phyloP scores from a whole-genome alignment of 2,329 filamentous ascomycete species.

The Tolypocladium tundrense region DNA sequence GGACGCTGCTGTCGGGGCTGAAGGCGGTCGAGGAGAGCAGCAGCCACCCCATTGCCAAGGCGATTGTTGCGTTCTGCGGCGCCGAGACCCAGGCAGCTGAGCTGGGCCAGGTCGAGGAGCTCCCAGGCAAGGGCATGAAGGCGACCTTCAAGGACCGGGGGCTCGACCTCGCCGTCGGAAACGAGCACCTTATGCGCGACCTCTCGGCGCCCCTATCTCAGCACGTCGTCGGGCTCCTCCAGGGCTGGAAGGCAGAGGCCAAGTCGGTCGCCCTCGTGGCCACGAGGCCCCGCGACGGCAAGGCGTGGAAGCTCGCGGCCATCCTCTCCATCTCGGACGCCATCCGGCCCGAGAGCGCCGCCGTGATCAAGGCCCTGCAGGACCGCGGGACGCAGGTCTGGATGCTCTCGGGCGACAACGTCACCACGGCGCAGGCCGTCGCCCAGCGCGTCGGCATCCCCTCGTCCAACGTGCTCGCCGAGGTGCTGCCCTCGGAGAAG shows the following conservation, averaged over 20 bases:
- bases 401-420: constrained; percentile 91
- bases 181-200: constrained; percentile 57
- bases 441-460: constrained; percentile 67
- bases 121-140: constrained; percentile 61
- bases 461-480: constrained; percentile 66
- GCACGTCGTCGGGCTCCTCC: constrained; percentile 25
- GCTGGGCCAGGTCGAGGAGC: constrained; percentile 46
- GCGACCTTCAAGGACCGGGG: constrained; percentile 34
- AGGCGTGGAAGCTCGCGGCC: constrained; percentile 44
- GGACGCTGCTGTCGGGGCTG: constrained; percentile 39
- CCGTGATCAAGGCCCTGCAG: constrained; percentile 55
- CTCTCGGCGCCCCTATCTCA: constrained; percentile 29
- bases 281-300: constrained; percentile 17
- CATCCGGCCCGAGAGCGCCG: constrained; percentile 60
- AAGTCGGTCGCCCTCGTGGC: constrained; percentile 55
- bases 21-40: constrained; percentile 59
- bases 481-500: constrained; percentile 78
- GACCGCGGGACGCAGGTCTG: constrained; percentile 62
- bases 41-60: constrained; percentile 64
- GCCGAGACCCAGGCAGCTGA: constrained; percentile 18
- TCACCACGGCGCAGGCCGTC: constrained; percentile 72
- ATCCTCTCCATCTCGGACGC: constrained; percentile 73
- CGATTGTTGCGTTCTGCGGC: constrained; percentile 54
- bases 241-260: constrained; percentile 50
- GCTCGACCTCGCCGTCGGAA: constrained; percentile 56